Conservation (phyloP, 2,329 filamentous ascomycete genomes). For the Alternaria brassicae region DNA sequence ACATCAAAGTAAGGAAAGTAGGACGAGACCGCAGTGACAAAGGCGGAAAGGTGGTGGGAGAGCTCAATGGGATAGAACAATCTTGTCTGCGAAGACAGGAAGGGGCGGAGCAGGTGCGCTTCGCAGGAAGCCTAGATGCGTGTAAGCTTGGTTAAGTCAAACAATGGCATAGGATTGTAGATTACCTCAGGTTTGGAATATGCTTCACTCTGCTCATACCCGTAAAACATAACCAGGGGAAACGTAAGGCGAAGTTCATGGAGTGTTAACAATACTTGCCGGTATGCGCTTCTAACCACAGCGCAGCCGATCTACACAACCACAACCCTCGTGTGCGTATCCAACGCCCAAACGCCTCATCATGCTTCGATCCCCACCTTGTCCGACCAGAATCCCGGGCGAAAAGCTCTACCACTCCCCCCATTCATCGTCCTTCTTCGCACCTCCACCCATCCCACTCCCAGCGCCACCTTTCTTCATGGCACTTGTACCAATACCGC, state of each 20-base stretch:
- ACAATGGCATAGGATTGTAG: neutral
- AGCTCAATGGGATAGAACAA: neutral
- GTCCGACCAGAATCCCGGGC: neutral
- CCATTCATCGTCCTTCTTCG: conserved; percentile 65
- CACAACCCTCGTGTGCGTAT: neutral
- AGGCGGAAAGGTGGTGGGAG: neutral
- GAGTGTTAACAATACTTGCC: neutral
- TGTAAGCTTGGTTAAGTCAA: neutral
- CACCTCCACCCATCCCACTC: conserved; percentile 25
- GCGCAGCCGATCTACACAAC: neutral
- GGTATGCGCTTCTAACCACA: neutral
- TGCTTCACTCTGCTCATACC: neutral
- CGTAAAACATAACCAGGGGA: neutral
- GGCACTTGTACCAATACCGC: conserved; percentile 68
- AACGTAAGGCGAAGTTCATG: neutral
- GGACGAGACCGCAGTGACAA: neutral
- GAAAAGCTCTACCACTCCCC: conserved; percentile 57
- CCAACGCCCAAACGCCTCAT: conserved; percentile 11
- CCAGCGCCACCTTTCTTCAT: conserved; percentile 60
- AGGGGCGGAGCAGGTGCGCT: neutral
- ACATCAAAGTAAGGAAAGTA: neutral
- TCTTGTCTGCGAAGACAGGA: neutral
- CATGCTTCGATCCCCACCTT: neutral
- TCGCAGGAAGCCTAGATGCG: neutral
- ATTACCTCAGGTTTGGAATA: neutral